Percentiles rank a stretch among this genome's conserved stretches.
These are phyloP conservation scores for Tetrapyrgos nigripes DNA, from an alignment of 1,284 basidiomycete species.

Conservation along the genomic window DNA sequence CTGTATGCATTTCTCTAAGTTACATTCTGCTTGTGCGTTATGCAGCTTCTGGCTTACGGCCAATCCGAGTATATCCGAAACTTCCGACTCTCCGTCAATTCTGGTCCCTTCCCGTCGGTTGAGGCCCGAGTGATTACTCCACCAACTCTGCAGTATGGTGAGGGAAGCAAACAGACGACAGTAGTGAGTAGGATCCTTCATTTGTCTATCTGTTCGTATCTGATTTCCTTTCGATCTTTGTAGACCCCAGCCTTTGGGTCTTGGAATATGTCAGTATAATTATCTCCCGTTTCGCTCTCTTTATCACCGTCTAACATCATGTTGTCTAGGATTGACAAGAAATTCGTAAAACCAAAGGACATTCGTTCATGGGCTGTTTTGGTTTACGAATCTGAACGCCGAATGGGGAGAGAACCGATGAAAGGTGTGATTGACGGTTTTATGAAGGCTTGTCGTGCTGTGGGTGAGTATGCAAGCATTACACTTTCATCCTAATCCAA, in stretches of 20 bases:
- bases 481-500: neutral
- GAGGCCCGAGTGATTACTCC: conserved; percentile 12
- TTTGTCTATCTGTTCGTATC: neutral
- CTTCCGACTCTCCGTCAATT: conserved; percentile 13
- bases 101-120: neutral
- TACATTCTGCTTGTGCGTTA: no score
- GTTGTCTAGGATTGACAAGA: conserved; percentile 12
- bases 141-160: conserved; percentile 8
- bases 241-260: conserved; percentile 7
- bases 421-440: neutral
- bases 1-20: no score
- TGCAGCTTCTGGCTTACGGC: conserved; percentile 17
- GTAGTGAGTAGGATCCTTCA: conserved; percentile 1
- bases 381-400: neutral
- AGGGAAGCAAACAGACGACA: neutral
- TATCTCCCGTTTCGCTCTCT: neutral
- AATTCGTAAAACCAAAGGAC: conserved; percentile 7
- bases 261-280: conserved; percentile 17
- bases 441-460: neutral
- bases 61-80: conserved; percentile 21
- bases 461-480: conserved; percentile 5
- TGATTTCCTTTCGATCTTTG: neutral
- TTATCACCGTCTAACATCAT: neutral
- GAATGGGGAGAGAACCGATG: neutral
- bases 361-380: conserved; percentile 16